Conservation (phyloP, 2,329 filamentous ascomycete genomes). For the Microascus cirrosus region DNA sequence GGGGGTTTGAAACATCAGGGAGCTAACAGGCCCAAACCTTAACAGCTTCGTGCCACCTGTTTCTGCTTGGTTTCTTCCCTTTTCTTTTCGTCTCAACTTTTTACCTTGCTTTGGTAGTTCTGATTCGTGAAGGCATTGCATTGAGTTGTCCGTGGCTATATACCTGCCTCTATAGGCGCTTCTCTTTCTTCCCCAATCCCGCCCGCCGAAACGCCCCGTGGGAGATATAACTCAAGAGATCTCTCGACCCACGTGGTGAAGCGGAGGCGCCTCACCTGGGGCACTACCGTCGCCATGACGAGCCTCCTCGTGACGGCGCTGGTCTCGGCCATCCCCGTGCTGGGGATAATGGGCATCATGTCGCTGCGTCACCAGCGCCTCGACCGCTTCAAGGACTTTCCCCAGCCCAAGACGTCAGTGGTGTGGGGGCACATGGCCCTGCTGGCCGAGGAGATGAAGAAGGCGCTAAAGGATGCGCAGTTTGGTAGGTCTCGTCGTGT, state of each 20-base stretch:
- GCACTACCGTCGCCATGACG: background rate
- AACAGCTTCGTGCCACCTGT: background rate
- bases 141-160: background rate
- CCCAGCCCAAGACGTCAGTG: conserved; percentile 2
- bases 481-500: background rate
- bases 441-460: conserved; percentile 1
- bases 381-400: conserved; percentile 3
- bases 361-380: background rate
- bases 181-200: background rate
- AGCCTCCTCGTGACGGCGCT: background rate
- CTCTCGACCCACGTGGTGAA: background rate
- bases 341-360: background rate
- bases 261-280: background rate
- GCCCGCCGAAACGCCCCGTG: background rate
- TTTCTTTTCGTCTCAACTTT: background rate
- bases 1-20: background rate
- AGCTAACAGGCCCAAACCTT: background rate
- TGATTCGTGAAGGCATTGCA: background rate
- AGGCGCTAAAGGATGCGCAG: background rate
- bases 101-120: background rate
- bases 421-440: conserved; percentile 1
- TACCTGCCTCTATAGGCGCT: background rate
- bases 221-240: background rate
- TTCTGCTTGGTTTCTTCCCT: background rate
- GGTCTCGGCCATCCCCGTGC: background rate